Percentiles rank a stretch among this genome's conserved stretches.
Evolutionary conservation across 495 filamentous ascomycete species (phyloP).

Genomic region (Delitschia confertaspora): DNA sequence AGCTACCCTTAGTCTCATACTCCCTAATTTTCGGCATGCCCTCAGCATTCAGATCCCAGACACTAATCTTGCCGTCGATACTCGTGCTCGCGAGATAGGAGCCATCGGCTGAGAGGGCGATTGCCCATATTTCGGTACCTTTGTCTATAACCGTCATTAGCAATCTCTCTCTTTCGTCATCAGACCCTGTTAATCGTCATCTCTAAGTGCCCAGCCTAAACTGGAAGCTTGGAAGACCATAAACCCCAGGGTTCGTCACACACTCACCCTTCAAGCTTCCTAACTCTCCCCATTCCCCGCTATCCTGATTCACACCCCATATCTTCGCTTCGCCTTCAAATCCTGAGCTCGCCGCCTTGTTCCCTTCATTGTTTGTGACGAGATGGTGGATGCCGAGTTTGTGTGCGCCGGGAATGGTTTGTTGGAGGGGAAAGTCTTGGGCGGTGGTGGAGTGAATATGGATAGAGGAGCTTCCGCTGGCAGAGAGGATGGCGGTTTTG

Average conservation of each 20-base stretch:
- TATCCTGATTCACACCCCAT: constrained; percentile 53
- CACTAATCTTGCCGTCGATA: constrained; percentile 73
- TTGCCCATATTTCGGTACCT: constrained; percentile 70
- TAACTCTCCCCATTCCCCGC: constrained; percentile 43
- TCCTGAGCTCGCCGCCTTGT: constrained; percentile 66
- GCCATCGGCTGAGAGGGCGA: constrained; percentile 74
- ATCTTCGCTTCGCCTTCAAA: constrained; percentile 80
- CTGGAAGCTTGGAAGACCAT: constrained; percentile 3
- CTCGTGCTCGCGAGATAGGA: constrained; percentile 72
- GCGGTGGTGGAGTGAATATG: constrained; percentile 64
- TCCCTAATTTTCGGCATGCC: constrained; percentile 52
- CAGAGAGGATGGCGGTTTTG: constrained; percentile 63
- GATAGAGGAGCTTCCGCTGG: constrained; percentile 69
- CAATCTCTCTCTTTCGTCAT: background rate
- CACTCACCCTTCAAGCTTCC: constrained; percentile 40
- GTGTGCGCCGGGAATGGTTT: constrained; percentile 69
- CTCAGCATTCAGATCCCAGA: constrained; percentile 61
- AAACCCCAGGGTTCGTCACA: no score
- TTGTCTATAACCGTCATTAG: constrained; percentile 32
- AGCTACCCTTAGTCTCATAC: constrained; percentile 84
- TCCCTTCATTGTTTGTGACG: constrained; percentile 57
- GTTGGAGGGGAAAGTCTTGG: constrained; percentile 61
- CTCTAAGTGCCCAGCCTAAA: background rate
- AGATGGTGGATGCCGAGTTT: constrained; percentile 85
- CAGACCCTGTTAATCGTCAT: background rate